Base-by-base conservation (phyloP, 1,284 basidiomycete genomes). In the Apiotrichum sp. region DNA sequence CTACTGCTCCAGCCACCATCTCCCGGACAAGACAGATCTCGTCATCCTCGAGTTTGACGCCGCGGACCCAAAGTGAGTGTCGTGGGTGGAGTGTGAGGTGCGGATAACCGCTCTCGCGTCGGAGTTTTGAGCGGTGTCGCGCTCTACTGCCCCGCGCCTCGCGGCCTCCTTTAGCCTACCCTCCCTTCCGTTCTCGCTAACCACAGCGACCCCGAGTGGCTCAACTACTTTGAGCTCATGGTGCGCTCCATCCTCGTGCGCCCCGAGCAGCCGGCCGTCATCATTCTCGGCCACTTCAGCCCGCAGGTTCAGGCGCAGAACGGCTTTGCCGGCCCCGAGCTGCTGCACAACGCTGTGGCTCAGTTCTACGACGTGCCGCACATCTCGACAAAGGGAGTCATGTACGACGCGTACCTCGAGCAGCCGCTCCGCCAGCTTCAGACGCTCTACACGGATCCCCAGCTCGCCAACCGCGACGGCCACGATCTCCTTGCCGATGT, bases 291-390 rank as follows among this genome's bases (percentile, higher is more conserved):
- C 3, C 92, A 96, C 77, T 96, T 96, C 70, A 84, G 84, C 57
- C 87, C 91, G 0, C 89, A 97, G 68, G 71, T 86, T 2, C 87
- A 92, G 67, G 79, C 82, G 50, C 78, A 83, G 41, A 80, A 89
- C 66, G 91, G 91, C 1, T 93, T 88, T 69, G 83, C 84, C 5
- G 91, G 93, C 2, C 87, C 90, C 1, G 92, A 95, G 68, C 83
- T 89, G 64, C 84, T 84, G 79, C 93, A 97, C 73, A 86, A 82
- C 62, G 79, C 87, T 52, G 90, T 96, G 3, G 89, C 93, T 0
- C 90, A 93, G 70, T 96, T 92, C 77, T 97, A 97, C 78, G 93
- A 97, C 70, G 83, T 96, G 34, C 91, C 93, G 0, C 89, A 96
- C 72, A 79, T 97, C 67, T 84, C 86, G 72, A 82, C 84, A 58